These are phyloP conservation scores for Ammopiptanthus mongolicus DNA, from an alignment of 306 rosid species.

Conservation along the genomic window DNA sequence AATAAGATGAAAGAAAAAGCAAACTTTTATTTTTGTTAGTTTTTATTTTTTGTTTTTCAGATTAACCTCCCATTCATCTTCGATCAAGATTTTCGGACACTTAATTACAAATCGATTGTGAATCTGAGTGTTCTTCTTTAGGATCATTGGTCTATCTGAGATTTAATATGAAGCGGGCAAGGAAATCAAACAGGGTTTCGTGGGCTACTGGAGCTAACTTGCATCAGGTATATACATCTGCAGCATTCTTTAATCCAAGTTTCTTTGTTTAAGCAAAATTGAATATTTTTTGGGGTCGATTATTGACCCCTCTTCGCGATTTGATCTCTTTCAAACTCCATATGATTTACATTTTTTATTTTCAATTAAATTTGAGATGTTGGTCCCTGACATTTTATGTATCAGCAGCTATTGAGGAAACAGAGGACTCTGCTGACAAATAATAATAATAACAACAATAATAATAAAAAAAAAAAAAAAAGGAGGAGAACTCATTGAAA, in stretches of 20 bases:
- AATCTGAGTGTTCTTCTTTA: conserved; percentile 6
- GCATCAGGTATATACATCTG: conserved; percentile 64
- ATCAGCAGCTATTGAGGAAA: conserved; percentile 4
- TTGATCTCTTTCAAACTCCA: not conserved
- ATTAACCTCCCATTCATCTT: not conserved
- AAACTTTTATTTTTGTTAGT: not conserved
- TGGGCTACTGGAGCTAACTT: conserved; percentile 72
- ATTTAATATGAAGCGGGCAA: conserved; percentile 65
- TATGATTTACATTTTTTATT: not conserved
- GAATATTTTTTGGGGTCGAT: not conserved
- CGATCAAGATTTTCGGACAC: not conserved
- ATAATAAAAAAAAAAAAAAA: not conserved
- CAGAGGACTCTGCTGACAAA: not conserved
- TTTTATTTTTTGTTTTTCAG: not conserved
- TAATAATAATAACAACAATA: not conserved
- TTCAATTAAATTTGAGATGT: not conserved
- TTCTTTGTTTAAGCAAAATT: not conserved
- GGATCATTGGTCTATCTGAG: conserved; percentile 18
- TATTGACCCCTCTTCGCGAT: not conserved
- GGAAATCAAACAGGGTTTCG: conserved; percentile 60
- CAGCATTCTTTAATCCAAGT: conserved; percentile 22
- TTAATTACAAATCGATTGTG: not conserved
- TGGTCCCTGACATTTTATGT: not conserved
- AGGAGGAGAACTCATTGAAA: not conserved
- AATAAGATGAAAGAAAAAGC: too few species aligned